Base-by-base conservation (phyloP, 1,139 yeast genomes). In the Saccharomyces hybrid region DNA sequence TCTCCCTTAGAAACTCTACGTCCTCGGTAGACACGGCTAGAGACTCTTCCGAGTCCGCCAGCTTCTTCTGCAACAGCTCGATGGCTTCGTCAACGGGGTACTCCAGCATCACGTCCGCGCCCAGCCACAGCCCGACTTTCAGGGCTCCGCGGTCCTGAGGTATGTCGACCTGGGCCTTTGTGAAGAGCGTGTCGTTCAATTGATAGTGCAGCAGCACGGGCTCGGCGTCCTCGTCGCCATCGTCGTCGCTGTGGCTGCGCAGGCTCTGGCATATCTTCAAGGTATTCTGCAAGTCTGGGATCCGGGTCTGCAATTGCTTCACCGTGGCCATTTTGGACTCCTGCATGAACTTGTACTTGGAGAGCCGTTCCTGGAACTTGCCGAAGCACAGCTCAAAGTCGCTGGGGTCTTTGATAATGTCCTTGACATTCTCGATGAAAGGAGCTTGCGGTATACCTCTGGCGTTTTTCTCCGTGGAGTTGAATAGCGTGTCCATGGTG, bases 401-500 rank as follows among this genome's bases (percentile, higher is more conserved):
- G 53, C 80, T 87, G 3, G 82, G 78, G 63, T 81, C 77, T 64
- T 80, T 82, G 62, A 90, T 80, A 62, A 83, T 81, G 56, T 82
- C 84, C 57, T 84, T 95, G 19, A 93, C 95, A 58, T 83, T 82
- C 59, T 88, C 96, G 57, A 95, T 84, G 70, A 95, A 93, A 28
- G 96, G 97, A 1, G 99, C 99, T 66, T 88, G 88, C 9, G 99
- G 99, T 56, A 93, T 93, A 1, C 99, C 99, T 60, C 98, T 79
- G 24, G 97, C 93, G 65, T 91, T 91, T 49, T 84, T 71, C 55
- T 68, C 64, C 3, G 72, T 69, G 6, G 66, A 61, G 56, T 66
- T 67, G 51, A 68, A 66, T 26, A 68, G 41, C 0, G 69, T 59
- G 54, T 68, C 69, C 71, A 67, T 68, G 16, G 6, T 27, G 11